Percentiles rank a stretch among this genome's conserved stretches.
These are phyloP conservation scores for Saccharomycopsis sp. DNA, from an alignment of 805 yeast species.

Conservation along the genomic window DNA sequence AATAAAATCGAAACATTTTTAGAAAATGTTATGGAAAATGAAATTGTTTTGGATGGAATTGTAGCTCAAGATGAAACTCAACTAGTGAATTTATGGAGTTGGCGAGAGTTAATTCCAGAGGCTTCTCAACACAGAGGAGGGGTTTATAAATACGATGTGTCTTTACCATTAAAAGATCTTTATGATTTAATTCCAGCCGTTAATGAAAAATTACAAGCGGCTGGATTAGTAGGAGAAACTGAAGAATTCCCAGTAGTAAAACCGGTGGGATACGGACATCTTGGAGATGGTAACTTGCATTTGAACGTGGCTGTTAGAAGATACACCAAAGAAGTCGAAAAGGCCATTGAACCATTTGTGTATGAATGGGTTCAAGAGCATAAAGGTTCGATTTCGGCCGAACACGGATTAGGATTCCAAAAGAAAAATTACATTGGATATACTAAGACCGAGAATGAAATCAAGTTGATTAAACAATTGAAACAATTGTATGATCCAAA, in stretches of 20 bases:
- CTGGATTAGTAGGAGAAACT: constrained; percentile 51
- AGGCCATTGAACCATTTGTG: constrained; percentile 82
- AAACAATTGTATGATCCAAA: constrained; percentile 85
- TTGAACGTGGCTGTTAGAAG: constrained; percentile 84
- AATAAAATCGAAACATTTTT: constrained; percentile 78
- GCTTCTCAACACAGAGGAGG: constrained; percentile 82
- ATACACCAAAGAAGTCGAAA: constrained; percentile 71
- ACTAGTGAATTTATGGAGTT: constrained; percentile 72
- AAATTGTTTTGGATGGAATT: constrained; percentile 81
- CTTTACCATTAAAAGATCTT: constrained; percentile 73
- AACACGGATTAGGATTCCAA: constrained; percentile 96
- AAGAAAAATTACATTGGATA: constrained; percentile 85
- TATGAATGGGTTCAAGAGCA: constrained; percentile 71
- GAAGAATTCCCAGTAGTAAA: constrained; percentile 70
- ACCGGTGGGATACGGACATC: constrained; percentile 95
- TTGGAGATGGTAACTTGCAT: constrained; percentile 96
- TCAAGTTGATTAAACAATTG: constrained; percentile 64
- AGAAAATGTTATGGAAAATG: constrained; percentile 78
- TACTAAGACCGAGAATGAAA: constrained; percentile 64
- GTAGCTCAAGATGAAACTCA: constrained; percentile 95
- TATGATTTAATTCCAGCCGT: constrained; percentile 77
- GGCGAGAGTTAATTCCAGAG: constrained; percentile 95
- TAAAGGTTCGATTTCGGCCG: constrained; percentile 90
- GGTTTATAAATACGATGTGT: constrained; percentile 94
- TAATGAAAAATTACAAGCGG: constrained; percentile 45